A percentile compares a stretch with the other conserved stretches of the same genome.
Evolutionary conservation across 2,329 filamentous ascomycete species (phyloP).

Genomic region (Fusarium sp.): DNA sequence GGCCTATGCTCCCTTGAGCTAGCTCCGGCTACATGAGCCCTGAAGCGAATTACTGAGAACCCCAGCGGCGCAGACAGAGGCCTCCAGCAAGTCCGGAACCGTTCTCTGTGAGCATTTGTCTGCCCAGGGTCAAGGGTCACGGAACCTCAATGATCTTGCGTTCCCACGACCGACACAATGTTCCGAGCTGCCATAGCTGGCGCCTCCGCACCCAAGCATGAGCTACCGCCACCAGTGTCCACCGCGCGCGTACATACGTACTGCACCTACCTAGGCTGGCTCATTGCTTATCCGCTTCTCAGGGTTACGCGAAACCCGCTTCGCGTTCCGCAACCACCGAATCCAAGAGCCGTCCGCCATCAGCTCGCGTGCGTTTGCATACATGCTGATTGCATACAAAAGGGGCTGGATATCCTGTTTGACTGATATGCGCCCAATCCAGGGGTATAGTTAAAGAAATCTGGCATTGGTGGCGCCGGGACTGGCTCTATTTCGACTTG

Average conservation of each 20-base stretch:
- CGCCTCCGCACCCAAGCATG: background rate
- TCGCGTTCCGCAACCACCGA: slow-evolving; percentile 1
- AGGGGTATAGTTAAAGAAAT: background rate
- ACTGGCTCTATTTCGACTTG: background rate
- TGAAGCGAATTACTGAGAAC: slow-evolving; percentile 1
- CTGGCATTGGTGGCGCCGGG: background rate
- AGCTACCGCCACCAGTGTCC: background rate
- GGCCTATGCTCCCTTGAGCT: slow-evolving; percentile 23
- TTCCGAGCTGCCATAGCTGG: background rate
- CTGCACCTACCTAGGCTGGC: background rate
- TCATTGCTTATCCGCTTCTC: slow-evolving; percentile 2
- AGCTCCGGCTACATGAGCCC: slow-evolving; percentile 20
- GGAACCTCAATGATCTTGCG: background rate
- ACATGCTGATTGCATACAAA: slow-evolving; percentile 3
- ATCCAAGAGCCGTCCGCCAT: background rate
- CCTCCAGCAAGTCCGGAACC: slow-evolving; percentile 26
- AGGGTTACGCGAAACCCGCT: slow-evolving; percentile 10
- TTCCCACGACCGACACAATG: slow-evolving; percentile 19
- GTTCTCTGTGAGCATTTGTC: background rate
- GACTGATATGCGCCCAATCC: background rate
- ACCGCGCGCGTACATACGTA: background rate
- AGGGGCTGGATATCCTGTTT: background rate
- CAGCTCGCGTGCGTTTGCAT: background rate
- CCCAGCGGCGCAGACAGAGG: slow-evolving; percentile 16
- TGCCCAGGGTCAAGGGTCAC: background rate